These are phyloP conservation scores for Primulina tabacum DNA, from an alignment of 257 asterid genomes.

Conservation along the genomic window DNA sequence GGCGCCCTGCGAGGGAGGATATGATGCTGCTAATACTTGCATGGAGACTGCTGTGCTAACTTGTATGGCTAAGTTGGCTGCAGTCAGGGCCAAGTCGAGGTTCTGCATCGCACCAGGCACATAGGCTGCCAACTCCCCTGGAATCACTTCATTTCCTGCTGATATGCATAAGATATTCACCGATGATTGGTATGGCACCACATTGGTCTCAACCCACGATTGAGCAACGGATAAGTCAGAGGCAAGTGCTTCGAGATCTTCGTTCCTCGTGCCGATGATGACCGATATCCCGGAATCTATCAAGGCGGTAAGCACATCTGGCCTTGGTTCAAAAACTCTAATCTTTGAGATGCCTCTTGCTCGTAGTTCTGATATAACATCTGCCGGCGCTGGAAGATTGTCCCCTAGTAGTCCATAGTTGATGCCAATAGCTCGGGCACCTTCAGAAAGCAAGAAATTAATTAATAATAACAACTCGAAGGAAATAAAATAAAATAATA, in stretches of 20 bases:
- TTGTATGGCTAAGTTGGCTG: not conserved
- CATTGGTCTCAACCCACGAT: not conserved
- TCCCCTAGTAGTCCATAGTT: not conserved
- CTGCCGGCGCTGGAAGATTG: not conserved
- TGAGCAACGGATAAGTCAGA: not conserved
- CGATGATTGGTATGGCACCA: not conserved
- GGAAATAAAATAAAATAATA: not conserved
- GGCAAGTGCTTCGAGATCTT: not conserved
- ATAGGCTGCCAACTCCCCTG: not conserved
- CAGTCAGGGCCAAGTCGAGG: not conserved
- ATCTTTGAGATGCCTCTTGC: not conserved
- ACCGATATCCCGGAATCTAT: not conserved
- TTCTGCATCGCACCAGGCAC: not conserved
- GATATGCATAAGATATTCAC: not conserved
- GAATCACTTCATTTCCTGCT: not conserved
- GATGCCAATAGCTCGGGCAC: not conserved
- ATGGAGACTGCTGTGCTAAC: not conserved
- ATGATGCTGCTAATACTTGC: not conserved
- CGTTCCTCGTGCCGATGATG: not conserved
- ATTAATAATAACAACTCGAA: not conserved
- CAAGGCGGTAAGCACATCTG: not conserved
- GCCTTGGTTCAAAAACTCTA: not conserved
- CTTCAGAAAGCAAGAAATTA: not conserved
- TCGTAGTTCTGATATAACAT: not conserved
- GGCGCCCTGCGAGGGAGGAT: constrained; percentile 22